These are phyloP conservation scores for Anisodus acutangulus DNA, from an alignment of 257 asterid genomes.

Conservation along the genomic window DNA sequence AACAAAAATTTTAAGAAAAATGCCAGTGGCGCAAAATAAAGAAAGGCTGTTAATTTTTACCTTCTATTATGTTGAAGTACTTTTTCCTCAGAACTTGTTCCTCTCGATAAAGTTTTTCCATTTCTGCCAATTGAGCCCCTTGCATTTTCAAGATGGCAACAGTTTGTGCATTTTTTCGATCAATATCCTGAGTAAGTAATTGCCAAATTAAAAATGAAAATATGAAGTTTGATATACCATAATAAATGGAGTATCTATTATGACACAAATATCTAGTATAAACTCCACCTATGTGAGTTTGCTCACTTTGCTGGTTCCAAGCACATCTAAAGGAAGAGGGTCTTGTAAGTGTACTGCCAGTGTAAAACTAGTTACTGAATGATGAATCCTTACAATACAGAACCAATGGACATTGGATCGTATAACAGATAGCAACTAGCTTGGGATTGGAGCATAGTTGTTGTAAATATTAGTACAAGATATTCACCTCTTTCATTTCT, in stretches of 20 bases:
- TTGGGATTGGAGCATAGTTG: conserved; percentile 16
- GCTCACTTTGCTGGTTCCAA: background rate
- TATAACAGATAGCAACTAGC: background rate
- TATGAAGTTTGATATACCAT: background rate
- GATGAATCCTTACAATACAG: background rate
- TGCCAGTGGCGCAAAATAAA: background rate
- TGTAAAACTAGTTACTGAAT: background rate
- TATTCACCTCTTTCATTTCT: conserved; percentile 94
- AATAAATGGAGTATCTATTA: background rate
- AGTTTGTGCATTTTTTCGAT: conserved; percentile 94
- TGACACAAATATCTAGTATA: conserved; percentile 3
- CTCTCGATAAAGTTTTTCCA: conserved; percentile 90
- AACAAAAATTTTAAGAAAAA: background rate
- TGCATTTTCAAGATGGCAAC: conserved; percentile 95
- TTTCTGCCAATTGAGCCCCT: conserved; percentile 94
- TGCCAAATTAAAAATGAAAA: background rate
- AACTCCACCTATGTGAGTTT: background rate
- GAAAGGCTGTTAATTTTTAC: conserved; percentile 39
- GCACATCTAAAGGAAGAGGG: background rate
- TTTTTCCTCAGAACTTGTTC: conserved; percentile 89
- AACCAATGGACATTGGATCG: background rate
- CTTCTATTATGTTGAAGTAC: conserved; percentile 94
- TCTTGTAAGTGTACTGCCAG: background rate
- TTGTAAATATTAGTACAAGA: conserved; percentile 21
- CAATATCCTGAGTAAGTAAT: conserved; percentile 67